Evolutionary conservation across 345 rosid genomes (phyloP).

Genomic region (Citrus medica): DNA sequence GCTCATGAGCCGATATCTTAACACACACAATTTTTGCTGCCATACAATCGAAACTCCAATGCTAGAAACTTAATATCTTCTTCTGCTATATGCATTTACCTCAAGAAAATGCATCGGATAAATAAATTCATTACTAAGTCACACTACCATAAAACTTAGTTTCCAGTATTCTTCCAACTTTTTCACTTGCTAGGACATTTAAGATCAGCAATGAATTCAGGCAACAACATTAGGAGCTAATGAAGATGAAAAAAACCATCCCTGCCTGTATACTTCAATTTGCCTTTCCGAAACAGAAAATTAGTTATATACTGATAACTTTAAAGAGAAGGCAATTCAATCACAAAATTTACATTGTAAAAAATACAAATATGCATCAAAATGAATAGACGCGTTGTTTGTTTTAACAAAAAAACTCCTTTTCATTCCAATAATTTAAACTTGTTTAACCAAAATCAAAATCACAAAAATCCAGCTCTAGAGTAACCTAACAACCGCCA

Average conservation of each 20-base stretch:
- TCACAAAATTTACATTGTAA: not conserved
- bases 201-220: not conserved
- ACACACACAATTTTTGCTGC: not conserved
- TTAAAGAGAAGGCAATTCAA: not conserved
- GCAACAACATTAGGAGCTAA: not conserved
- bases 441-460: not conserved
- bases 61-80: not conserved
- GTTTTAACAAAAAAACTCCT: not conserved
- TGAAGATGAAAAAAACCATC: not conserved
- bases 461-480: not conserved
- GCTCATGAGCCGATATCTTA: not conserved
- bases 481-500: not conserved
- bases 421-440: not conserved
- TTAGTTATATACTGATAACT: not conserved
- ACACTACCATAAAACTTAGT: no score
- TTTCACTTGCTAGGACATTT: not conserved
- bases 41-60: not conserved
- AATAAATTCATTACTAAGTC: not conserved
- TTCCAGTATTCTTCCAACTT: not conserved
- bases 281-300: not conserved
- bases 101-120: not conserved
- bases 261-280: not conserved
- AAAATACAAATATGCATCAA: not conserved
- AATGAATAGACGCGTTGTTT: not conserved
- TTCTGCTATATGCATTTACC: not conserved